Percentiles rank a stretch among this genome's conserved stretches.
phyloP scores from a whole-genome alignment of 1,139 yeast species.

The Blastobotrys apis region DNA sequence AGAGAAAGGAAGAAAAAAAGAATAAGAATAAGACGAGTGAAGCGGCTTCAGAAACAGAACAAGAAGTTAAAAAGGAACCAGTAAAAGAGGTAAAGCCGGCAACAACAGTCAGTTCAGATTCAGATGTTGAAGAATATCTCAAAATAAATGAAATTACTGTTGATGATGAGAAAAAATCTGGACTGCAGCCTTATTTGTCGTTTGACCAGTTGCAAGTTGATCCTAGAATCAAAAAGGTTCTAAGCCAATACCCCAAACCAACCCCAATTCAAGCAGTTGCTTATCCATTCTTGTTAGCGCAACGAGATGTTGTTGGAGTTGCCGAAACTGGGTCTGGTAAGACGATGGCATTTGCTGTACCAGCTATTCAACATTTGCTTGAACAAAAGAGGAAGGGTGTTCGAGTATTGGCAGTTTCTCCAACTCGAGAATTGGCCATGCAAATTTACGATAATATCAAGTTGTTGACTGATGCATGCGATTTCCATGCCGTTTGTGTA shows the following conservation, averaged over 20 bases:
- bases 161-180: constrained; percentile 54
- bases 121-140: constrained; percentile 59
- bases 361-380: constrained; percentile 73
- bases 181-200: constrained; percentile 64
- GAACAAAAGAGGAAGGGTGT: constrained; percentile 43
- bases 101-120: neutral
- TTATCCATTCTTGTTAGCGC: constrained; percentile 85
- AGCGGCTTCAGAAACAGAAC: constrained; percentile 42
- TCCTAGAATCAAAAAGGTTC: constrained; percentile 49
- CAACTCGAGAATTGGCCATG: constrained; percentile 94
- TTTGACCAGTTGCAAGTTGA: constrained; percentile 62
- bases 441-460: constrained; percentile 86
- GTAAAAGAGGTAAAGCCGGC: constrained; percentile 18
- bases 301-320: constrained; percentile 90
- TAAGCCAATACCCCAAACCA: constrained; percentile 79
- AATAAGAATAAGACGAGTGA: constrained; percentile 40
- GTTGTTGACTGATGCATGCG: constrained; percentile 57
- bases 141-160: constrained; percentile 71
- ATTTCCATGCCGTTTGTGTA: constrained; percentile 72
- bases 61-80: constrained; percentile 41
- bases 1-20: constrained; percentile 25
- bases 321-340: constrained; percentile 98
- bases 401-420: constrained; percentile 81
- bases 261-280: constrained; percentile 97
- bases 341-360: constrained; percentile 92